Evolutionary conservation across 106 monocot species (phyloP).

Genomic region (Phalaenopsis equestris): DNA sequence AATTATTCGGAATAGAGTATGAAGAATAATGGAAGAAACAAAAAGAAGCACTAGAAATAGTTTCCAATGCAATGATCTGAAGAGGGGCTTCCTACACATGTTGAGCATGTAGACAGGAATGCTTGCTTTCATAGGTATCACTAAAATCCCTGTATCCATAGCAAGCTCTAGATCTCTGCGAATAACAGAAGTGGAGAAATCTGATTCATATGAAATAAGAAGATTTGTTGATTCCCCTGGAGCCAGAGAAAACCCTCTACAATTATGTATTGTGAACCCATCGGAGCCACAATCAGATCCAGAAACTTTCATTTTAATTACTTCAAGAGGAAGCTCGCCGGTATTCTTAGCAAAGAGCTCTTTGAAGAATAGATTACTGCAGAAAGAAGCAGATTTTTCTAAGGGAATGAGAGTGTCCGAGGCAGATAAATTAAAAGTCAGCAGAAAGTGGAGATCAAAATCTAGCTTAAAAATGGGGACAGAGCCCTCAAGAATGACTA

Average conservation of each 20-base stretch:
- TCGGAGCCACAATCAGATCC: constrained; percentile 45
- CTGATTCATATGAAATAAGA: constrained; percentile 51
- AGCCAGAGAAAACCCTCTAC: constrained; percentile 46
- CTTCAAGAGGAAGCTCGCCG: constrained; percentile 60
- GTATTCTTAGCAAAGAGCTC: constrained; percentile 65
- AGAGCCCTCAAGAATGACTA: constrained; percentile 55
- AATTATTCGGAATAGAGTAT: constrained; percentile 22
- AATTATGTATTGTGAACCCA: constrained; percentile 53
- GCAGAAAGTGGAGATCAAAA: constrained; percentile 29
- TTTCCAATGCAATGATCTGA: constrained; percentile 24
- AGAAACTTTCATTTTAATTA: constrained; percentile 49
- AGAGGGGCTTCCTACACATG: constrained; percentile 35
- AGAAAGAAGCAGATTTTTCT: constrained; percentile 24
- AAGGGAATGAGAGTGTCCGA: background rate
- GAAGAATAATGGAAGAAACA: constrained; percentile 10
- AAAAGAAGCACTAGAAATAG: constrained; percentile 21
- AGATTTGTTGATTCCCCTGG: constrained; percentile 57
- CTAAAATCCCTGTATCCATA: constrained; percentile 44
- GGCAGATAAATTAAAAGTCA: constrained; percentile 36
- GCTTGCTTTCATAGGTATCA: constrained; percentile 64
- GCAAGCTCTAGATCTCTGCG: constrained; percentile 58
- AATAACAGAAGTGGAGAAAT: constrained; percentile 38
- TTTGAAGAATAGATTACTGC: constrained; percentile 39
- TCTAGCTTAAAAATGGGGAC: constrained; percentile 49
- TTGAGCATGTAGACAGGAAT: constrained; percentile 37